Evolutionary conservation across 1,284 basidiomycete genomes (phyloP).

Genomic region (Apiotrichum domesticum): DNA sequence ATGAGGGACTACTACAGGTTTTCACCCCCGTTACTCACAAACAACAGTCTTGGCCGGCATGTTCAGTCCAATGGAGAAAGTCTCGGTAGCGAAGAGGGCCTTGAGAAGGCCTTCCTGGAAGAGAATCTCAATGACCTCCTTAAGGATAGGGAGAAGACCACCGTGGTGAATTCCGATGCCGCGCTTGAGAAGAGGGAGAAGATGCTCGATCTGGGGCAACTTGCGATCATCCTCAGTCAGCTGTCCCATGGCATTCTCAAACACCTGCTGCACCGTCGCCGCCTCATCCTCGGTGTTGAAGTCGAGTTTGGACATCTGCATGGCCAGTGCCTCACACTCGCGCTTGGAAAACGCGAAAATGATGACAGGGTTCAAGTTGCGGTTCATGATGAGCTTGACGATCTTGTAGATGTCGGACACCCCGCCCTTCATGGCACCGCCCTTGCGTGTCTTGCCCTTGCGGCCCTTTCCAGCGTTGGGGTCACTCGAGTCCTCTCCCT

Average conservation of each 20-base stretch:
- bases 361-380: conserved; percentile 98
- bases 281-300: conserved; percentile 94
- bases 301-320: conserved; percentile 90
- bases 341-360: conserved; percentile 98
- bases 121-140: conserved; percentile 98
- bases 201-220: conserved; percentile 89
- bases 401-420: conserved; percentile 87
- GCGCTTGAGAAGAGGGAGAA: conserved; percentile 86
- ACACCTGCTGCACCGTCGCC: conserved; percentile 79
- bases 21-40: conserved; percentile 37
- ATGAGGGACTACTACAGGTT: no score
- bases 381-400: conserved; percentile 97
- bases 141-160: conserved; percentile 91
- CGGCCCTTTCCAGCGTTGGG: conserved; percentile 71
- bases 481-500: conserved; percentile 90
- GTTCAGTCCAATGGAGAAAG: conserved; percentile 98
- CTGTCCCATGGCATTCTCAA: conserved; percentile 89
- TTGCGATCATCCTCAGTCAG: conserved; percentile 81
- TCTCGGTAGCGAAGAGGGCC: conserved; percentile 97
- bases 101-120: conserved; percentile 99
- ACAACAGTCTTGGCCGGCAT: conserved; percentile 99
- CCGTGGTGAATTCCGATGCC: conserved; percentile 99
- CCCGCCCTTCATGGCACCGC: conserved; percentile 80
- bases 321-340: conserved; percentile 89
- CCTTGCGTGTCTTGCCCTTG: conserved; percentile 82